These are phyloP conservation scores for Xylariaceae sp. DNA, from an alignment of 2,329 filamentous ascomycete genomes.

Conservation along the genomic window DNA sequence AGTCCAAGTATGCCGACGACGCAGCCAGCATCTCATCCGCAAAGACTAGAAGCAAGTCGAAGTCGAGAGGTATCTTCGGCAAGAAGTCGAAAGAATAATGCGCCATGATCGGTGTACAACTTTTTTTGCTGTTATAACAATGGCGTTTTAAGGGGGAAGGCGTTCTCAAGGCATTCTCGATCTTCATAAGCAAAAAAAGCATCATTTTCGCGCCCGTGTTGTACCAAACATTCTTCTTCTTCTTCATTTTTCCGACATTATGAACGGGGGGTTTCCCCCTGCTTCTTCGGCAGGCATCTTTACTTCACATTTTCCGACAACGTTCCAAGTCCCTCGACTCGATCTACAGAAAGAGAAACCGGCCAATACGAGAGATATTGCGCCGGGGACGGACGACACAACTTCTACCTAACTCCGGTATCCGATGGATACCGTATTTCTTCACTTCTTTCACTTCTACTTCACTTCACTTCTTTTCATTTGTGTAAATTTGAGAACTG, in stretches of 20 bases:
- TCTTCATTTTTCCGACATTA: slow-evolving; percentile 10
- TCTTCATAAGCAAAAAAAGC: too few relatives aligned
- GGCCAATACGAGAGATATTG: background rate
- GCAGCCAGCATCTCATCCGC: slow-evolving; percentile 47
- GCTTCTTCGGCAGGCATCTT: slow-evolving; percentile 2
- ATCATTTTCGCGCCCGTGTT: background rate
- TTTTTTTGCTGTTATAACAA: slow-evolving; percentile 6
- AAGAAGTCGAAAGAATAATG: slow-evolving; percentile 39
- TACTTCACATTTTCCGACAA: background rate
- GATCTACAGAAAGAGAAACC: background rate
- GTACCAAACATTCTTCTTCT: slow-evolving; percentile 3
- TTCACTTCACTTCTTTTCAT: slow-evolving; percentile 4
- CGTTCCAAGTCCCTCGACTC: background rate
- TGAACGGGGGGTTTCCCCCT: background rate
- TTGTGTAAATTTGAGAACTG: slow-evolving; percentile 10
- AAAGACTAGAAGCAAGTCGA: slow-evolving; percentile 70
- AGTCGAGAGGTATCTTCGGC: slow-evolving; percentile 68
- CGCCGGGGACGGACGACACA: background rate
- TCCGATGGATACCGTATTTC: too few relatives aligned
- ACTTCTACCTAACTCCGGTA: too few relatives aligned
- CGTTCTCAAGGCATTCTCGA: background rate
- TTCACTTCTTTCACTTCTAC: background rate
- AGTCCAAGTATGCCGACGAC: slow-evolving; percentile 81
- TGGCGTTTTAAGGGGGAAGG: slow-evolving; percentile 17
- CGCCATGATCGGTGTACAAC: slow-evolving; percentile 5